These are phyloP conservation scores for Lactuca saligna DNA, from an alignment of 129 eudicot genomes.

Conservation along the genomic window DNA sequence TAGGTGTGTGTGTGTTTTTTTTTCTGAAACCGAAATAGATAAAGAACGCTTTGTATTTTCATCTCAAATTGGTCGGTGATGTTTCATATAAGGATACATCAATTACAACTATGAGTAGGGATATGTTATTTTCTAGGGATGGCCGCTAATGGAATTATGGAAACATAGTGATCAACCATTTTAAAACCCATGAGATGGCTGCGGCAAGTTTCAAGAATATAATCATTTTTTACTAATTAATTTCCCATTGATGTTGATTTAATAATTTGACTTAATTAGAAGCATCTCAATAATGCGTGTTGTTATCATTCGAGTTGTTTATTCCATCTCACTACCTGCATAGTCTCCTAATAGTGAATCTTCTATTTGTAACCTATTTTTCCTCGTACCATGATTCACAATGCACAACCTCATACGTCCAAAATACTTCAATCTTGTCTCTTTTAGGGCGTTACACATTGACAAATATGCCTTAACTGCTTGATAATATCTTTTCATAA, in stretches of 20 bases:
- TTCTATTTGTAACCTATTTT: slow-evolving; percentile 6
- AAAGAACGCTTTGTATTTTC: not conserved
- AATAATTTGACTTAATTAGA: not conserved
- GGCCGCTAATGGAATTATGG: not conserved
- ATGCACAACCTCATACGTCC: not conserved
- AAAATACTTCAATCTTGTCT: slow-evolving; percentile 11
- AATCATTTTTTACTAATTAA: not conserved
- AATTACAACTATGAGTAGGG: not conserved
- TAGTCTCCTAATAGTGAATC: not conserved
- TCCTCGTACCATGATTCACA: slow-evolving; percentile 15
- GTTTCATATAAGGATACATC: not conserved
- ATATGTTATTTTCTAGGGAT: not conserved
- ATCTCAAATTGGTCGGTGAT: not conserved
- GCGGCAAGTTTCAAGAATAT: not conserved
- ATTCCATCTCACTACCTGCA: not conserved
- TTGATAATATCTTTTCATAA: not conserved
- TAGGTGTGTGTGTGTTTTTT: no score
- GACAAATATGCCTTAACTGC: not conserved
- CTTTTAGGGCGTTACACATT: not conserved
- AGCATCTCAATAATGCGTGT: not conserved
- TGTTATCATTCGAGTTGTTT: no score
- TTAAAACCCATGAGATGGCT: not conserved
- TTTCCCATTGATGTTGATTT: no score
- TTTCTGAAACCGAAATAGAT: no score
- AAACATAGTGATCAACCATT: not conserved